Conservation (phyloP, 2,329 filamentous ascomycete species). For the Penicillium polonicum region DNA sequence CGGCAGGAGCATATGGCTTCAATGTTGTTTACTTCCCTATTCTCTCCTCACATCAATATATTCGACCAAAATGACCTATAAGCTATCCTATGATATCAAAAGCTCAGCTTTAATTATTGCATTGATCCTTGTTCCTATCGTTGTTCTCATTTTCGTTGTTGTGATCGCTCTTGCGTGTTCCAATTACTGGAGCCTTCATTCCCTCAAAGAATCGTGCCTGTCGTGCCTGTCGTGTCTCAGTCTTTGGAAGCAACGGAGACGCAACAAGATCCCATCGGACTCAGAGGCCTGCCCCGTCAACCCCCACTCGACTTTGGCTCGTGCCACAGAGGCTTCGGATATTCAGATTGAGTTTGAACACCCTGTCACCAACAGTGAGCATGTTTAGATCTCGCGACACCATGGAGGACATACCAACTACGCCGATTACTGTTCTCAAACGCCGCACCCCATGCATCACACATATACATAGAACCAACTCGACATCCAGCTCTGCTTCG, state of each 20-base stretch:
- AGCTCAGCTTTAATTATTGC: constrained; percentile 44
- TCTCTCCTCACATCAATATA: constrained; percentile 1
- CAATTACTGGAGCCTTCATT: constrained; percentile 34
- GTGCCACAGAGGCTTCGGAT: constrained; percentile 32
- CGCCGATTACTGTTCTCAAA: constrained; percentile 55
- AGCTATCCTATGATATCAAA: constrained; percentile 32
- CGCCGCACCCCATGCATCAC: constrained; percentile 2
- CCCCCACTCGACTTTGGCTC: constrained; percentile 20
- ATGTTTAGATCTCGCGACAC: constrained; percentile 21
- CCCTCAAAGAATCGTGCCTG: constrained; percentile 15
- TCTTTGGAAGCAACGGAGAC: constrained; percentile 23
- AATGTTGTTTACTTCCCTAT: not conserved
- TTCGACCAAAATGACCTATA: constrained; percentile 30
- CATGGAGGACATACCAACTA: constrained; percentile 37
- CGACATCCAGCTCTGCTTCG: constrained; percentile 5
- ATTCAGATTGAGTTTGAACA: constrained; percentile 27
- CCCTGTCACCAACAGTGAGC: constrained; percentile 24
- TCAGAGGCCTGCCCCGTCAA: constrained; percentile 29
- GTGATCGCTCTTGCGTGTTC: constrained; percentile 41
- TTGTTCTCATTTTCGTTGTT: constrained; percentile 43
- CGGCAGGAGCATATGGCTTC: constrained; percentile 2
- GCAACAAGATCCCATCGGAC: constrained; percentile 33
- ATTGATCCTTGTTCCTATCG: constrained; percentile 50
- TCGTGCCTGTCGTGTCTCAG: constrained; percentile 25
- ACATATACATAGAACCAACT: constrained; percentile 2